Conservation (phyloP, 2,329 filamentous ascomycete genomes). For the Aspergillus clavatus region DNA sequence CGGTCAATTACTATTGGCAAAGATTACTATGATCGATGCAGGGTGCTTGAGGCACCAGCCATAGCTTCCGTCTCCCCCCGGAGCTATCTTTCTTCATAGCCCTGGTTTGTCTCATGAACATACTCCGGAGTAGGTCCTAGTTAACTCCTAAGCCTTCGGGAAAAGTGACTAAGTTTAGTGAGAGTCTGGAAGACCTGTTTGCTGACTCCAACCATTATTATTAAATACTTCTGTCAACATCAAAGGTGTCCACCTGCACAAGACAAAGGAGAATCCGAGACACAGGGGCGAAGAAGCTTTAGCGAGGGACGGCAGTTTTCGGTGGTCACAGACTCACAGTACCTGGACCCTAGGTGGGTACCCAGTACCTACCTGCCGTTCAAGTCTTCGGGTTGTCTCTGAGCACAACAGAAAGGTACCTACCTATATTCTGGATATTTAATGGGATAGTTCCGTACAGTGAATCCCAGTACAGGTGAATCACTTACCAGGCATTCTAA, state of each 20-base stretch:
- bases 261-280: too few species aligned
- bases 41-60: constrained; percentile 19
- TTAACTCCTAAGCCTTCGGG: neutral
- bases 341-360: neutral
- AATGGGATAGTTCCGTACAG: too few species aligned
- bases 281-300: too few species aligned
- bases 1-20: constrained; percentile 18
- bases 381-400: neutral
- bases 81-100: neutral
- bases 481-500: too few species aligned
- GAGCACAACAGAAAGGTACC: neutral
- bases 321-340: too few species aligned
- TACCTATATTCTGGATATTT: too few species aligned
- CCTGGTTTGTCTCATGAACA: too few species aligned
- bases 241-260: neutral
- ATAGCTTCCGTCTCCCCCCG: constrained; percentile 14
- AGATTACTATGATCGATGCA: constrained; percentile 20
- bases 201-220: neutral
- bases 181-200: neutral
- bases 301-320: too few species aligned
- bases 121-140: too few species aligned
- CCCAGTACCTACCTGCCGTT: neutral
- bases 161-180: neutral
- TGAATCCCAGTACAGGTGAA: too few species aligned
- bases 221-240: too few species aligned